Conservation (phyloP, 441 rosid species). For the Melastoma candidum region DNA sequence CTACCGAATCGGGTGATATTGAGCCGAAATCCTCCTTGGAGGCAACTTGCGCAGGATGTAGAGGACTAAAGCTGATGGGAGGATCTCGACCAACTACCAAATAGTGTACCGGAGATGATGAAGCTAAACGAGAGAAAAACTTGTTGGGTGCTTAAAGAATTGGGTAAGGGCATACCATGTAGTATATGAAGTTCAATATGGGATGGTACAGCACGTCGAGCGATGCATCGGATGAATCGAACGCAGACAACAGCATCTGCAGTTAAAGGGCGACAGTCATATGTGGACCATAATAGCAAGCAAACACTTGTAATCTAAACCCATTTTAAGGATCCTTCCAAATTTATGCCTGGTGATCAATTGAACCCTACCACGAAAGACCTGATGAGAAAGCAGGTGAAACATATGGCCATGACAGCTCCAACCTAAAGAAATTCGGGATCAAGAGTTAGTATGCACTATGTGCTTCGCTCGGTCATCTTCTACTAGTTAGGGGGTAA, state of each 20-base stretch:
- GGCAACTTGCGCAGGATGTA: slow-evolving; percentile 21
- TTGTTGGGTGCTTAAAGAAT: neutral
- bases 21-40: slow-evolving; percentile 16
- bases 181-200: slow-evolving; percentile 14
- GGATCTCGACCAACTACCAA: slow-evolving; percentile 18
- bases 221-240: slow-evolving; percentile 8
- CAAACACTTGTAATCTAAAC: neutral
- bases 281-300: neutral
- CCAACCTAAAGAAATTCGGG: slow-evolving; percentile 53
- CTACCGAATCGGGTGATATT: slow-evolving; percentile 17
- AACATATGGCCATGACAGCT: slow-evolving; percentile 80
- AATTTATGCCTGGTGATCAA: neutral
- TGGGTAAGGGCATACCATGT: slow-evolving; percentile 7
- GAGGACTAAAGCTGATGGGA: slow-evolving; percentile 19
- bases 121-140: no score
- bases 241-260: slow-evolving; percentile 13
- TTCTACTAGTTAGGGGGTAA: neutral
- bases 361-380: slow-evolving; percentile 63
- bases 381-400: slow-evolving; percentile 78
- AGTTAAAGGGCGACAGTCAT: neutral
- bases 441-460: neutral
- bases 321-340: slow-evolving; percentile 3
- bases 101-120: no score
- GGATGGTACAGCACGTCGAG: slow-evolving; percentile 16
- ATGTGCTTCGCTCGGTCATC: neutral